Percentiles rank a stretch among this genome's conserved stretches.
phyloP scores from a whole-genome alignment of 2,329 filamentous ascomycete genomes.

The Alternaria novae-zelandiae region DNA sequence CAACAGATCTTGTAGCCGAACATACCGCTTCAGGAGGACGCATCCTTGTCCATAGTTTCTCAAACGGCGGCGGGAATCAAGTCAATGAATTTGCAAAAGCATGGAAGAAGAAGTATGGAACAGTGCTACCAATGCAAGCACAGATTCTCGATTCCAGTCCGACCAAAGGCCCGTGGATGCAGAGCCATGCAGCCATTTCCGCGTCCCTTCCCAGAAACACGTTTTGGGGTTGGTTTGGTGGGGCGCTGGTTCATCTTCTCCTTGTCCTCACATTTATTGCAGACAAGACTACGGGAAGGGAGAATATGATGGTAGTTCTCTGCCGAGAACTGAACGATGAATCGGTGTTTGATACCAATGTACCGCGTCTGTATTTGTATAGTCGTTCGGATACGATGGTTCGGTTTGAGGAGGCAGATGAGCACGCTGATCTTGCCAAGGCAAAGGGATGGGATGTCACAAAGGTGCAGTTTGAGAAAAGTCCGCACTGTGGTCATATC shows the following conservation, averaged over 20 bases:
- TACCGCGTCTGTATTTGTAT: constrained; percentile 64
- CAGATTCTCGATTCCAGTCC: constrained; percentile 46
- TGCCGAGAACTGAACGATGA: constrained; percentile 41
- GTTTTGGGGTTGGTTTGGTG: constrained; percentile 37
- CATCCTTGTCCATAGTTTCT: constrained; percentile 45
- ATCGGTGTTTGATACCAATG: constrained; percentile 31
- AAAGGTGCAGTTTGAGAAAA: constrained; percentile 63
- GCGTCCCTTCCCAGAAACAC: constrained; percentile 32
- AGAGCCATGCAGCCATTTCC: constrained; percentile 39
- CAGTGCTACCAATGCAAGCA: constrained; percentile 33
- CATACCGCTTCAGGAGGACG: constrained; percentile 31
- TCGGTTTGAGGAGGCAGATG: constrained; percentile 61
- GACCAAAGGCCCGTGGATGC: constrained; percentile 40
- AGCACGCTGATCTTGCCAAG: constrained; percentile 58
- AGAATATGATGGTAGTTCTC: constrained; percentile 36
- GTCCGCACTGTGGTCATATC: constrained; percentile 68
- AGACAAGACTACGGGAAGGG: constrained; percentile 20
- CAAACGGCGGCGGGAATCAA: constrained; percentile 46
- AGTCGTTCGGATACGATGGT: constrained; percentile 66
- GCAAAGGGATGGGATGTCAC: constrained; percentile 58
- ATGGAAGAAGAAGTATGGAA: constrained; percentile 31
- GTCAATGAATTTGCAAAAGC: constrained; percentile 40
- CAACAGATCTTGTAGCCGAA: constrained; percentile 31
- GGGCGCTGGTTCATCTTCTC: constrained; percentile 34
- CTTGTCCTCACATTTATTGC: constrained; percentile 30